Conservation (phyloP, 371 early-diverging fungal species). For the Syncephalis plumigaleata region DNA sequence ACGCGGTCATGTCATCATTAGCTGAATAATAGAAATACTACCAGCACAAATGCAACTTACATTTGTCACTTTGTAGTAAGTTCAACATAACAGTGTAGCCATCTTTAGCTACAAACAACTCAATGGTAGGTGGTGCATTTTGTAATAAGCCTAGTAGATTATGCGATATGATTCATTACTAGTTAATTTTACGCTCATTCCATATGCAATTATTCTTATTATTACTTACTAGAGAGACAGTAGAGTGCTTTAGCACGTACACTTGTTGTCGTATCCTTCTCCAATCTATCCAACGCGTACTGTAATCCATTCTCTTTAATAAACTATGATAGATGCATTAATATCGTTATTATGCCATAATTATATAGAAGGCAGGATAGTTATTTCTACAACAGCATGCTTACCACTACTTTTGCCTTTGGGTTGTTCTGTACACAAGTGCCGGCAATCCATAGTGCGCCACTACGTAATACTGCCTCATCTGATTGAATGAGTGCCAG, state of each 20-base stretch:
- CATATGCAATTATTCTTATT: not conserved
- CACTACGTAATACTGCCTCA: conserved; percentile 42
- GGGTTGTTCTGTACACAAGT: conserved; percentile 91
- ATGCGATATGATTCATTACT: no score
- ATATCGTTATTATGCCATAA: no score
- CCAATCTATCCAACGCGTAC: not conserved
- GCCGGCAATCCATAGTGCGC: conserved; percentile 78
- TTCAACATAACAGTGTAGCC: conserved; percentile 29
- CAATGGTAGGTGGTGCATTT: not conserved
- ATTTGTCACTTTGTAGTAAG: conserved; percentile 20
- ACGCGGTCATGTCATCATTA: no score
- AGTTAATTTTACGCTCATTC: no score
- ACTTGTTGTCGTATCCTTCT: not conserved
- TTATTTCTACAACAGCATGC: no score
- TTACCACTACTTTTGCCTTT: conserved; percentile 57
- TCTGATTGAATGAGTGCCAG: conserved; percentile 29
- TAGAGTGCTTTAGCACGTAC: conserved; percentile 1
- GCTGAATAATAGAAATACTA: no score
- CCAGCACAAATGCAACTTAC: conserved; percentile 4
- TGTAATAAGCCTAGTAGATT: not conserved
- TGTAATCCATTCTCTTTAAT: conserved; percentile 5
- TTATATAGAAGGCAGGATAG: no score
- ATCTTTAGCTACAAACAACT: conserved; percentile 6
- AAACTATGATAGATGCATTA: conserved; percentile 2
- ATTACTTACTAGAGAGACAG: conserved; percentile 2